These are phyloP conservation scores for Aspergillus affinis DNA, from an alignment of 495 filamentous ascomycete genomes.

Conservation along the genomic window DNA sequence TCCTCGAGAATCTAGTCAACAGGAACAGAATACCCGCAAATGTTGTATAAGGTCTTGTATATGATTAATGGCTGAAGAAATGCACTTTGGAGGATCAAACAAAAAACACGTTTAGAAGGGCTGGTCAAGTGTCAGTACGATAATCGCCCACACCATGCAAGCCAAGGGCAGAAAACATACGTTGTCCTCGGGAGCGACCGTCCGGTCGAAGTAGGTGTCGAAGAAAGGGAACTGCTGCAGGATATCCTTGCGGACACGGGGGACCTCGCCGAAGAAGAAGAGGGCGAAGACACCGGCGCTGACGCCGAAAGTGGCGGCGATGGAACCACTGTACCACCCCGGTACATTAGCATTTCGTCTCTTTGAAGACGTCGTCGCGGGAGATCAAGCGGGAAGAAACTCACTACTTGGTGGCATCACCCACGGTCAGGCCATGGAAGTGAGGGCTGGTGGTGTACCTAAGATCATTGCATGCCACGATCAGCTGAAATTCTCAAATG, in stretches of 20 bases:
- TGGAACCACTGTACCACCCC: constrained; percentile 44
- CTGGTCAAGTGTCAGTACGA: constrained; percentile 31
- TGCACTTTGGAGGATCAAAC: constrained; percentile 10
- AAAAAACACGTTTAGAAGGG: constrained; percentile 41
- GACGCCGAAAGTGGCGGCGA: constrained; percentile 58
- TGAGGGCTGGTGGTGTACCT: constrained; percentile 54
- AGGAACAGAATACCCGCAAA: constrained; percentile 12
- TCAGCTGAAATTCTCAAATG: constrained; percentile 7
- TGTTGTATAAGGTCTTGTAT: constrained; percentile 7
- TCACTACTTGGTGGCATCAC: constrained; percentile 49
- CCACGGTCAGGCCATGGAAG: constrained; percentile 51
- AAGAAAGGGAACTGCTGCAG: constrained; percentile 61
- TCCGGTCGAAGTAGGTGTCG: constrained; percentile 56
- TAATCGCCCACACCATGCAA: neutral
- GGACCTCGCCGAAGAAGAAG: constrained; percentile 71
- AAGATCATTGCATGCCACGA: constrained; percentile 5
- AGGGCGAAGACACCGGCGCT: constrained; percentile 62
- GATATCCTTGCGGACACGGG: constrained; percentile 66
- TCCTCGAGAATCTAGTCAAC: constrained; percentile 11
- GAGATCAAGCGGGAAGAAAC: constrained; percentile 19
- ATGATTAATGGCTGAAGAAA: constrained; percentile 12
- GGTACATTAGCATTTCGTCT: constrained; percentile 15
- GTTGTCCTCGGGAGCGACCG: constrained; percentile 65
- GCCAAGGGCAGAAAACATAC: constrained; percentile 29
- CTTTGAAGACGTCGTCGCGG: neutral